phyloP scores from a whole-genome alignment of 257 asterid species.

The Dorcoceras hygrometricum region DNA sequence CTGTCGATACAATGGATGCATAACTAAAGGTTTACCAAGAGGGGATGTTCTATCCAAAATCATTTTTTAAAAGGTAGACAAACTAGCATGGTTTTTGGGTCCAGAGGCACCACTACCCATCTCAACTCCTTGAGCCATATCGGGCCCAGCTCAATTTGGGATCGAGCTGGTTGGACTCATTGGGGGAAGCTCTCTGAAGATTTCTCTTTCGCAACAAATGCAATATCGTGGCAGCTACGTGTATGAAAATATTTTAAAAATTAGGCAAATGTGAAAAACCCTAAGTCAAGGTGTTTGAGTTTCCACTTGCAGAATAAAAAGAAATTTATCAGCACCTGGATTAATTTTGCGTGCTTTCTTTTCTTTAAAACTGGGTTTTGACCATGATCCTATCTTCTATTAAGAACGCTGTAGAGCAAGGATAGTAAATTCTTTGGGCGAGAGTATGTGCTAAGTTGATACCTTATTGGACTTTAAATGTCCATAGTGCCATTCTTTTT shows the following conservation, averaged over 20 bases:
- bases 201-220: neutral
- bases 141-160: neutral
- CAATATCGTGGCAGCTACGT: neutral
- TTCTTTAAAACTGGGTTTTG: neutral
- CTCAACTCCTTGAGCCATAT: neutral
- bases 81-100: neutral
- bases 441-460: neutral
- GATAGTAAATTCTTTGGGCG: constrained; percentile 2
- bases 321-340: neutral
- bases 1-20: neutral
- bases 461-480: neutral
- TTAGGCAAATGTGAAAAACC: neutral
- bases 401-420: constrained; percentile 2
- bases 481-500: neutral
- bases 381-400: neutral
- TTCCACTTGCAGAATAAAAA: neutral
- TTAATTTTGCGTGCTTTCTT: neutral
- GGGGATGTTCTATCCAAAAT: neutral
- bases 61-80: neutral
- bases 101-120: neutral
- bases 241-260: neutral
- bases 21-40: neutral
- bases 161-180: neutral
- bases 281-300: neutral
- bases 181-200: neutral